Percentiles rank a stretch among this genome's conserved stretches.
These are phyloP conservation scores for Venturia asperata DNA, from an alignment of 2,329 filamentous ascomycete genomes.

Conservation along the genomic window DNA sequence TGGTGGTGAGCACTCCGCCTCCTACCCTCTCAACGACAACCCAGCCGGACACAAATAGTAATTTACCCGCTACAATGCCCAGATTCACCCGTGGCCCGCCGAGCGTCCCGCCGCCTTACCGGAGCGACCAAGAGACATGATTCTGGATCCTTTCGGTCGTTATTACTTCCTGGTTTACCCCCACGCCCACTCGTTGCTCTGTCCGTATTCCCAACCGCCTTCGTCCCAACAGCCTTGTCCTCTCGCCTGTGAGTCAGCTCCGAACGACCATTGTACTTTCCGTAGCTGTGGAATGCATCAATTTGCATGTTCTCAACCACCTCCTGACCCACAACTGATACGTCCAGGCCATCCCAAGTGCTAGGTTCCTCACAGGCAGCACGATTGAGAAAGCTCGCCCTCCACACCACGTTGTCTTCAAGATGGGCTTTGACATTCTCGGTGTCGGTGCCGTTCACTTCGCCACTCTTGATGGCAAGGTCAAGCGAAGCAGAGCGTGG, in stretches of 20 bases:
- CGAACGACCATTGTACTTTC: neutral
- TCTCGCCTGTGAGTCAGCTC: neutral
- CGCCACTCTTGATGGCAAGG: neutral
- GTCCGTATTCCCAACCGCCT: neutral
- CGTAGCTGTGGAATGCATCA: neutral
- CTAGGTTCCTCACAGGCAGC: neutral
- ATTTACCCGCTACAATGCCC: neutral
- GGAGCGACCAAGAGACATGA: neutral
- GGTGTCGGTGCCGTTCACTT: neutral
- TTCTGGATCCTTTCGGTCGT: neutral
- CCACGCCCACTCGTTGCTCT: neutral
- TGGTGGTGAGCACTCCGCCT: neutral
- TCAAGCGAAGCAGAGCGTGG: slow-evolving; percentile 5
- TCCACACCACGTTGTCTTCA: neutral
- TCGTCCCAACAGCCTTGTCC: neutral
- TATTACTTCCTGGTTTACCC: neutral
- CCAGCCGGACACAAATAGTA: neutral
- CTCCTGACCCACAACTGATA: slow-evolving; percentile 4
- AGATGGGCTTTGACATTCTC: neutral
- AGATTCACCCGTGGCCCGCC: neutral
- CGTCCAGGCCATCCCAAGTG: neutral
- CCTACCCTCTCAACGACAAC: neutral
- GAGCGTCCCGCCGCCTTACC: neutral
- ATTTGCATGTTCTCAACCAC: neutral
- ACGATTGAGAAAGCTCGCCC: neutral